Percentiles rank a stretch among this genome's conserved stretches.
Conservation (phyloP, 2,329 filamentous ascomycete genomes). For the Cryphonectria naterciae region DNA sequence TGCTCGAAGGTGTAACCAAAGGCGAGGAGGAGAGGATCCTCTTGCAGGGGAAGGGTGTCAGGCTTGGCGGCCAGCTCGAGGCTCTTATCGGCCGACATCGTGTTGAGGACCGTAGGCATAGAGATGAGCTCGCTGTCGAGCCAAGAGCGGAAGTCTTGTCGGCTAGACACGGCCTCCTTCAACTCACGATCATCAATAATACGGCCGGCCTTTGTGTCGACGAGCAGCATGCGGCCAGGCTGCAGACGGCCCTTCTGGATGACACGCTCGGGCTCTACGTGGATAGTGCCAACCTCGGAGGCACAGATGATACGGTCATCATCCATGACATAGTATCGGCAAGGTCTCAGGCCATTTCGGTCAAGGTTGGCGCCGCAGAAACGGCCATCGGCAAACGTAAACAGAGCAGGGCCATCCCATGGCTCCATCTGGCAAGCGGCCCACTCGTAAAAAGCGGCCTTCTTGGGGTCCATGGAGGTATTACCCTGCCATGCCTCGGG, state of each 20-base stretch:
- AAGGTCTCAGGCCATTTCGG: constrained; percentile 91
- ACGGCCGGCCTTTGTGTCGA: constrained; percentile 85
- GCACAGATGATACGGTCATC: constrained; percentile 97
- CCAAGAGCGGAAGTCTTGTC: constrained; percentile 88
- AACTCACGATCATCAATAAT: constrained; percentile 94
- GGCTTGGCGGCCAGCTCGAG: constrained; percentile 69
- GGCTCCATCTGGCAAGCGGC: constrained; percentile 98
- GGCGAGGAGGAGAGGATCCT: constrained; percentile 80
- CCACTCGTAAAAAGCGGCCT: constrained; percentile 98
- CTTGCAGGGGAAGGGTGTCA: constrained; percentile 73
- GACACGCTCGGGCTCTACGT: constrained; percentile 85
- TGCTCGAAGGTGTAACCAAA: constrained; percentile 97
- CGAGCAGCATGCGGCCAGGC: constrained; percentile 93
- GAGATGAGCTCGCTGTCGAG: constrained; percentile 83
- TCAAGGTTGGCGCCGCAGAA: constrained; percentile 98
- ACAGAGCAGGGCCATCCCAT: constrained; percentile 95
- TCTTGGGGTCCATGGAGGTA: constrained; percentile 86
- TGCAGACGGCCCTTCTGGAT: constrained; percentile 93
- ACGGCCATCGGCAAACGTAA: constrained; percentile 94
- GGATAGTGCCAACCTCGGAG: constrained; percentile 93
- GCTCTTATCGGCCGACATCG: constrained; percentile 58
- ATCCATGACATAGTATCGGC: constrained; percentile 95
- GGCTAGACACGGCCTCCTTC: constrained; percentile 83
- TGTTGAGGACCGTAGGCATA: constrained; percentile 73
- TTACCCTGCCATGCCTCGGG: constrained; percentile 98